Base-by-base conservation (phyloP, 495 filamentous ascomycete genomes). In the Jackrogersella multiformis region DNA sequence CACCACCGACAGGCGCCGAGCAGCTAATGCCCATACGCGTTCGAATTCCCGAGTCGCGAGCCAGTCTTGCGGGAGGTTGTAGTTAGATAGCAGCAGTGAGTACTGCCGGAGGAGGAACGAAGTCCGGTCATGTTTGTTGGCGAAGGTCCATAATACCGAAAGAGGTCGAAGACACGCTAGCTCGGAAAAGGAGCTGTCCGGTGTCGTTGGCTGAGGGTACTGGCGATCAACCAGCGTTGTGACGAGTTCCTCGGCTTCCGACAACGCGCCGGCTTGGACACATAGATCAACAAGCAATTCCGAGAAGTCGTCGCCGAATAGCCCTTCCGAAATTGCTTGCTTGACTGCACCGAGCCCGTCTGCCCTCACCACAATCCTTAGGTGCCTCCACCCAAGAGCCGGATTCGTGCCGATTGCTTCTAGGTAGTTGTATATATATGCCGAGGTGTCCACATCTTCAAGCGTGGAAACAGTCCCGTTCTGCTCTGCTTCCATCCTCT, bases 351-450 rank as follows among this genome's bases (percentile, higher is more conserved):
- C 68, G 8, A 92, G 72, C n/a, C 88, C 89, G 56, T 92, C 89
- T 4, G 89, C 84, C 56, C 90, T 84, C 20, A 89, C 88, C 36
- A 90, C 82, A 46, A 85, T 78, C 51, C 84, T 83, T 0, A 94
- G 78, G 57, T 87, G 85, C 51, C 76, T 85, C 90, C 90, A 93
- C 28, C 90, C 89, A 4, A 57, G 53, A 16, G 41, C 44, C 35
- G 79, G 77, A 39, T 75, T 75, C 7, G 84, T 79, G 49, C 88
- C 88, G 21, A 87, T 75, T 0, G 79, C 69, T 66, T 93, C 90
- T 28, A 94, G 71, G 53, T 92, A 87, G 30, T 83, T 84, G 68
- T 92, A 92, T 41, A 92, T 83, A 7, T 83, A 73, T 2, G 77
- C 76, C 1, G 81, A 79, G 4, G 79, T 70, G 30, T 80, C 67